Base-by-base conservation (phyloP, 139 green algal species). In the Chlorokybus atmophyticus region DNA sequence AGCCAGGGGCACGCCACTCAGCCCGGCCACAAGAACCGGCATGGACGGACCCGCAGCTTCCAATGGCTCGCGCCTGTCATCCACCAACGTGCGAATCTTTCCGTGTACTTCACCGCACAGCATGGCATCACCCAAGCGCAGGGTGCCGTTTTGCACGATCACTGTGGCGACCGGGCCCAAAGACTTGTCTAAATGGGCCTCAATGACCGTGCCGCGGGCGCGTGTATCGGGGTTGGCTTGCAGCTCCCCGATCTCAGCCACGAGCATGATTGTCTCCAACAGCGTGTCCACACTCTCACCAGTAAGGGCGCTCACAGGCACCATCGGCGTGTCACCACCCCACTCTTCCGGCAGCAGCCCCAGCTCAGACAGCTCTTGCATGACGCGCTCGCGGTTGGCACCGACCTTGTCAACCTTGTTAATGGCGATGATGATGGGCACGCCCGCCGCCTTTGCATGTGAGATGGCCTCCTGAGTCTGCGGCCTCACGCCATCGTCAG, bases 261-360 rank as follows among this genome's bases (percentile, higher is more conserved):
- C 63, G 59, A 92, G 80, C 44, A 79, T 51, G 30, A 95, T 56
- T 17, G 76, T 86, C 67, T 92, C 83, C 31, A 94, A 75, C 50
- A 94, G 78, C 0, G 75, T 66, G 42, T 90, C 80, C 23, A 94
- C 73, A 10, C 81, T 79, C 28, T 75, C 50, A 28, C 85, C 85
- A 50, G 77, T 93, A 75, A 94, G 94, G 27, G 89, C 85, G 29
- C 66, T 84, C 50, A 98, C 85, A 32, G 66, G 40, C 17, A 96
- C 79, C 71, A 96, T 88, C 40, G 86, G 74, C 0, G 78, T 85
- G 55, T 81, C 82, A 52, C 91, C 91, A 19, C 91, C 91, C 91
- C 91, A 98, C 64, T 94, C 90, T 74, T 98, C 91, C 8, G 84
- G 77, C 60, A 96, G 71, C 47, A 98, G 75, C 31, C 79, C 79